phyloP scores from a whole-genome alignment of 176 grass and related monocot genomes.

The Juncus effusus region DNA sequence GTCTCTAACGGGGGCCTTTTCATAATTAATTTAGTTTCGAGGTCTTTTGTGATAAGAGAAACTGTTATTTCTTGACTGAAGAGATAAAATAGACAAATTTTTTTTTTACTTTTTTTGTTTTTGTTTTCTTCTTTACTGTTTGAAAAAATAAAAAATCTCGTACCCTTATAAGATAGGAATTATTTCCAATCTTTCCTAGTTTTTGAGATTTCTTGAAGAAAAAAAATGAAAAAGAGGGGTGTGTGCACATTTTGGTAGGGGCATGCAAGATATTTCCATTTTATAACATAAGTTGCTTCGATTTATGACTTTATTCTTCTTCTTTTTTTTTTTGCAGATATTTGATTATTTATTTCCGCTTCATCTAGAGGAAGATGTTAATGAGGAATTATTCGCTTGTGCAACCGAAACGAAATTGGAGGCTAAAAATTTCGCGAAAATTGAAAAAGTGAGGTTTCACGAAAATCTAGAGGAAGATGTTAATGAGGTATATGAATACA shows the following conservation, averaged over 20 bases:
- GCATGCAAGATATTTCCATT: not conserved
- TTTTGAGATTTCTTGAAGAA: not conserved
- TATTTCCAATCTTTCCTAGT: too few species aligned
- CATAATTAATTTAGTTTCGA: conserved; percentile 74
- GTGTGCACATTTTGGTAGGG: not conserved
- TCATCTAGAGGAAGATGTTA: conserved; percentile 89
- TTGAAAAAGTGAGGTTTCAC: conserved; percentile 55
- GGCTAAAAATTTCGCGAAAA: conserved; percentile 26
- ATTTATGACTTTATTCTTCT: conserved; percentile 3
- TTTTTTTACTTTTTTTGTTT: conserved; percentile 3
- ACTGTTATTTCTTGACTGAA: conserved; percentile 57
- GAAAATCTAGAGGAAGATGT: too few species aligned
- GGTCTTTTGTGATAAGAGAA: conserved; percentile 55
- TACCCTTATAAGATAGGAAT: too few species aligned
- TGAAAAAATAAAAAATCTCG: too few species aligned
- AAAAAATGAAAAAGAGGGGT: not conserved
- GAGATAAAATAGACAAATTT: conserved; percentile 2
- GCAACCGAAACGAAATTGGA: conserved; percentile 41
- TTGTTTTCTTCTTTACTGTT: too few species aligned
- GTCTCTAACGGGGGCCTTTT: conserved; percentile 66
- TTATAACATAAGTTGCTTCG: too few species aligned
- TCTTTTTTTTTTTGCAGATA: conserved; percentile 42
- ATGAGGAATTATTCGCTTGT: conserved; percentile 70
- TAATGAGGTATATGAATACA: too few species aligned
- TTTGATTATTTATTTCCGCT: conserved; percentile 64